A percentile compares a stretch with the other conserved stretches of the same genome.
Evolutionary conservation across 805 yeast genomes (phyloP).

Genomic region (Cyberlindnera galapagoensis): DNA sequence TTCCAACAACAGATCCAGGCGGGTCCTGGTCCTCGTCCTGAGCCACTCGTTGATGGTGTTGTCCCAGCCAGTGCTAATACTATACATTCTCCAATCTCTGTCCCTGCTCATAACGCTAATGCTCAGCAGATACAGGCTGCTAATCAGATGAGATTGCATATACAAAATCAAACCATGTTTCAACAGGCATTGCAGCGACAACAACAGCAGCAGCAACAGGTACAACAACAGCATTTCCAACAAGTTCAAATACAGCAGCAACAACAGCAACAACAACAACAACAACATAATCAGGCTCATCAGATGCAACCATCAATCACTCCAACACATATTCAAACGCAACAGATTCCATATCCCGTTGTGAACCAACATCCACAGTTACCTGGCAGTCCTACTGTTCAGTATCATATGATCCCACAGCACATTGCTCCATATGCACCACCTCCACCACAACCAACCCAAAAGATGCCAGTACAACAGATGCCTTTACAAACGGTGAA

Average conservation of each 20-base stretch:
- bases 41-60: too few relatives aligned
- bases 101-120: constrained; percentile 1
- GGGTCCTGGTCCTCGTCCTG: constrained; percentile 12
- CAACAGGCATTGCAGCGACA: constrained; percentile 9
- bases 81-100: too few relatives aligned
- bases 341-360: background rate
- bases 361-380: background rate
- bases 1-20: constrained; percentile 1
- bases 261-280: constrained; percentile 8
- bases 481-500: too few relatives aligned
- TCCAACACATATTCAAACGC: background rate
- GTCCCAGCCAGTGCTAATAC: too few relatives aligned
- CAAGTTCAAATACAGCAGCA: constrained; percentile 4
- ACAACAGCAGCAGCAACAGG: constrained; percentile 8
- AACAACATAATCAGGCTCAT: constrained; percentile 10
- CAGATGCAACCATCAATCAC: constrained; percentile 2
- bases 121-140: constrained; percentile 9
- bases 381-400: too few relatives aligned
- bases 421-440: too few relatives aligned
- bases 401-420: too few relatives aligned
- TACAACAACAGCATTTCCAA: constrained; percentile 4
- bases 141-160: constrained; percentile 15
- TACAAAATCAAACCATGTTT: constrained; percentile 13
- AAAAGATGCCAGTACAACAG: too few relatives aligned
- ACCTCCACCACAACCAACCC: too few relatives aligned